Percentiles rank a stretch among this genome's conserved stretches.
These are phyloP conservation scores for Hyphodiscus hymeniophilus DNA, from an alignment of 495 filamentous ascomycete genomes.

Conservation along the genomic window DNA sequence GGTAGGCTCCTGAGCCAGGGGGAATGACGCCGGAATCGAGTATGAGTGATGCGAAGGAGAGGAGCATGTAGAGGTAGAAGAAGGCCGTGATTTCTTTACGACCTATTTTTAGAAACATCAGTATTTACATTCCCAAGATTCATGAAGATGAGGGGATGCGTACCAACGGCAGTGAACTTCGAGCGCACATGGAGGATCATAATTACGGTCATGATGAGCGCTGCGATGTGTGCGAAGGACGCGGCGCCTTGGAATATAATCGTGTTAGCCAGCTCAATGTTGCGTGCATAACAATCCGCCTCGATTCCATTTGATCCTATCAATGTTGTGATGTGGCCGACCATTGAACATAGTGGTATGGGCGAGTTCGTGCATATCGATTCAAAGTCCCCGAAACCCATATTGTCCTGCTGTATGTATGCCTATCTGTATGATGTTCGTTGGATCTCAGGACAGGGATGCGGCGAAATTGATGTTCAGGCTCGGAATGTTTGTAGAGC, in stretches of 20 bases:
- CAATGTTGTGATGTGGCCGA: constrained; percentile 41
- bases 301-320: constrained; percentile 57
- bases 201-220: constrained; percentile 84
- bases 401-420: constrained; percentile 28
- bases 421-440: constrained; percentile 12
- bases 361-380: constrained; percentile 78
- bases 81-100: constrained; percentile 97
- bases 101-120: constrained; percentile 43
- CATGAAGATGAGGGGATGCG: constrained; percentile 29
- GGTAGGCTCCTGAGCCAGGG: constrained; percentile 67
- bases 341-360: constrained; percentile 78
- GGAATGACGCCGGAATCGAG: constrained; percentile 92
- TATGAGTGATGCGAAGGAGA: constrained; percentile 81
- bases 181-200: constrained; percentile 96
- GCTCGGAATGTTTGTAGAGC: background rate
- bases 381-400: constrained; percentile 88
- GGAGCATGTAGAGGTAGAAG: constrained; percentile 92
- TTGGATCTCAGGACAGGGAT: constrained; percentile 5
- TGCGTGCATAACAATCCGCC: constrained; percentile 85
- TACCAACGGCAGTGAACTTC: constrained; percentile 98
- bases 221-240: constrained; percentile 86
- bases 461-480: background rate
- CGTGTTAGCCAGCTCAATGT: constrained; percentile 93
- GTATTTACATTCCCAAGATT: background rate
- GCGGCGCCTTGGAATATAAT: constrained; percentile 95